Evolutionary conservation across 495 filamentous ascomycete species (phyloP).

Genomic region (Neurospora tetrasperma): DNA sequence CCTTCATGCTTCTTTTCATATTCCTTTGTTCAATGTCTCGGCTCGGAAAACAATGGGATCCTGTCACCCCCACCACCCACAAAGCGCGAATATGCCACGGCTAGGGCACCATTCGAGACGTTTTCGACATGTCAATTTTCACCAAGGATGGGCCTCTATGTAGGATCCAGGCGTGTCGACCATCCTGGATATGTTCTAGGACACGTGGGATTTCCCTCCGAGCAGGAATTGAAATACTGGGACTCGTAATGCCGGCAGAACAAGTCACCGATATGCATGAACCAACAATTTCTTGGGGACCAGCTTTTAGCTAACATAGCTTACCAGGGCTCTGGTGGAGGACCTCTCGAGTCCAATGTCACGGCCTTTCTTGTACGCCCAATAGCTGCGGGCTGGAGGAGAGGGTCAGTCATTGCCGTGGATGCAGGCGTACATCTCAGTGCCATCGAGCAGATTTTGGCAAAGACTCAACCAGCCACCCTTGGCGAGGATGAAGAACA

Average conservation of each 20-base stretch:
- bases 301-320: slow-evolving; percentile 11
- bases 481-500: slow-evolving; percentile 28
- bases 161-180: not conserved
- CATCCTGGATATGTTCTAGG: not conserved
- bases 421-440: slow-evolving; percentile 87
- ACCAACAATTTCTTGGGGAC: too few species aligned
- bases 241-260: not conserved
- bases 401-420: slow-evolving; percentile 73
- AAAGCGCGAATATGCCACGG: not conserved
- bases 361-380: slow-evolving; percentile 86
- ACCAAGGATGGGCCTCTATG: not conserved
- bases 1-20: not conserved
- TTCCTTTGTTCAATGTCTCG: not conserved
- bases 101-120: not conserved
- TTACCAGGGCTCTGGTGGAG: slow-evolving; percentile 75
- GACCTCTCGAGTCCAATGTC: slow-evolving; percentile 78
- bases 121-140: not conserved
- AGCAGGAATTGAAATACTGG: not conserved
- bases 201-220: not conserved
- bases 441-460: slow-evolving; percentile 66
- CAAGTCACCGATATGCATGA: not conserved
- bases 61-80: not conserved
- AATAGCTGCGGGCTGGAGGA: slow-evolving; percentile 62
- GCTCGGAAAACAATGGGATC: not conserved
- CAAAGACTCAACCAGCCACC: slow-evolving; percentile 32